phyloP scores from a whole-genome alignment of 805 yeast genomes.

The Barnettozyma wickerhamii region DNA sequence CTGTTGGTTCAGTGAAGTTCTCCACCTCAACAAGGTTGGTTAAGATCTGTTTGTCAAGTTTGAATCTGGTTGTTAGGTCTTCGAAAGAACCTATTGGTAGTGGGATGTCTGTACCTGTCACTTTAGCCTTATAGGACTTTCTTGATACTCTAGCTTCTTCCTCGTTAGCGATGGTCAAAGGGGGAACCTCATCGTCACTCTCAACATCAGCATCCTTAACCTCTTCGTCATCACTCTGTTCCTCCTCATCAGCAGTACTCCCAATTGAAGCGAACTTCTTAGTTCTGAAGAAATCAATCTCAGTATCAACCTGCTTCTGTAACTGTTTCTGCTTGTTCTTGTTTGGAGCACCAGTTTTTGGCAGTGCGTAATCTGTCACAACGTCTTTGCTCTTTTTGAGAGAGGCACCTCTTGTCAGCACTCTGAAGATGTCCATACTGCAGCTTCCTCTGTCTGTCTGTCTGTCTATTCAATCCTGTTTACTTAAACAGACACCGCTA shows the following conservation, averaged over 20 bases:
- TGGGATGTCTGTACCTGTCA: constrained; percentile 84
- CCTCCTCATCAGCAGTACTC: constrained; percentile 22
- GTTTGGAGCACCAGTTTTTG: constrained; percentile 22
- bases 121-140: constrained; percentile 57
- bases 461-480: no score
- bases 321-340: constrained; percentile 36
- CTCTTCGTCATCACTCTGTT: constrained; percentile 25
- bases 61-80: constrained; percentile 67
- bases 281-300: constrained; percentile 78
- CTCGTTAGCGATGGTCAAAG: constrained; percentile 43
- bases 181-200: constrained; percentile 30
- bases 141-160: constrained; percentile 63
- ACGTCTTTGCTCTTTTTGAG: constrained; percentile 48
- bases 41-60: constrained; percentile 50
- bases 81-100: constrained; percentile 86
- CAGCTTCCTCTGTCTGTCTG: no score
- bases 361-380: constrained; percentile 26
- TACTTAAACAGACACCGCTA: no score
- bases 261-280: constrained; percentile 32
- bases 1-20: constrained; percentile 82
- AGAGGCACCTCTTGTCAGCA: constrained; percentile 81
- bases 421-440: constrained; percentile 82
- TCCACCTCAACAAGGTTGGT: constrained; percentile 58
- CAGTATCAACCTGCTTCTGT: constrained; percentile 55
- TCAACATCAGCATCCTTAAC: constrained; percentile 22